phyloP scores from a whole-genome alignment of 1,139 yeast species.

The Geotrichum carabidarum region DNA sequence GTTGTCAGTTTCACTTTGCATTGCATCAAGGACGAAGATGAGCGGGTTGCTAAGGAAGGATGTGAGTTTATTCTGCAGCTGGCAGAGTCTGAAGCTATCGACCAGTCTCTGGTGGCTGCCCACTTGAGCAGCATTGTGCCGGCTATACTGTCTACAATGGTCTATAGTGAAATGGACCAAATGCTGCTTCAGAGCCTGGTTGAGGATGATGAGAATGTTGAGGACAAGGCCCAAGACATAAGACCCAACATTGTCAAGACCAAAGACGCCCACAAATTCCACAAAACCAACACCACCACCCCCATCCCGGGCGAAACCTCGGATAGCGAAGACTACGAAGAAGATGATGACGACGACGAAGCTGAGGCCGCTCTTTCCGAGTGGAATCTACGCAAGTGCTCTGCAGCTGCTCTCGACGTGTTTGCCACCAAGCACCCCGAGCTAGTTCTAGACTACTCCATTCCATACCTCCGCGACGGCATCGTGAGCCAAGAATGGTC shows the following conservation, averaged over 20 bases:
- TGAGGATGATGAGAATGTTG: slow-evolving; percentile 70
- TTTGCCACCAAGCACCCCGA: slow-evolving; percentile 65
- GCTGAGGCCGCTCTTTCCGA: slow-evolving; percentile 58
- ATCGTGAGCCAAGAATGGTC: slow-evolving; percentile 76
- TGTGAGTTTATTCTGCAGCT: slow-evolving; percentile 83
- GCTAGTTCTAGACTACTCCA: slow-evolving; percentile 58
- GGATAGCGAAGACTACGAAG: slow-evolving; percentile 41
- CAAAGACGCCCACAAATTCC: slow-evolving; percentile 54
- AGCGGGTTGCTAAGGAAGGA: slow-evolving; percentile 81
- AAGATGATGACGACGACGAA: slow-evolving; percentile 61
- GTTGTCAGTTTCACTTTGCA: slow-evolving; percentile 80
- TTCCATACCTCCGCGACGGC: slow-evolving; percentile 71
- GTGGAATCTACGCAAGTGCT: slow-evolving; percentile 90
- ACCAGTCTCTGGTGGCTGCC: slow-evolving; percentile 38
- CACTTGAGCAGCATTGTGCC: slow-evolving; percentile 65
- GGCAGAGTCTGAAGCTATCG: slow-evolving; percentile 54
- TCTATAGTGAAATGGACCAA: slow-evolving; percentile 77
- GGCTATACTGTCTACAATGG: slow-evolving; percentile 74
- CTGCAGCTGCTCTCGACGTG: slow-evolving; percentile 87
- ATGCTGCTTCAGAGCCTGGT: slow-evolving; percentile 53
- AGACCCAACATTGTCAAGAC: slow-evolving; percentile 69
- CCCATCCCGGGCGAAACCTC: slow-evolving; percentile 24
- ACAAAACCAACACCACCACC: slow-evolving; percentile 27
- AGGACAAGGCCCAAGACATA: slow-evolving; percentile 83
- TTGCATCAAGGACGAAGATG: slow-evolving; percentile 62